phyloP scores from a whole-genome alignment of 495 filamentous ascomycete genomes.

The Aspergillus nidulans region DNA sequence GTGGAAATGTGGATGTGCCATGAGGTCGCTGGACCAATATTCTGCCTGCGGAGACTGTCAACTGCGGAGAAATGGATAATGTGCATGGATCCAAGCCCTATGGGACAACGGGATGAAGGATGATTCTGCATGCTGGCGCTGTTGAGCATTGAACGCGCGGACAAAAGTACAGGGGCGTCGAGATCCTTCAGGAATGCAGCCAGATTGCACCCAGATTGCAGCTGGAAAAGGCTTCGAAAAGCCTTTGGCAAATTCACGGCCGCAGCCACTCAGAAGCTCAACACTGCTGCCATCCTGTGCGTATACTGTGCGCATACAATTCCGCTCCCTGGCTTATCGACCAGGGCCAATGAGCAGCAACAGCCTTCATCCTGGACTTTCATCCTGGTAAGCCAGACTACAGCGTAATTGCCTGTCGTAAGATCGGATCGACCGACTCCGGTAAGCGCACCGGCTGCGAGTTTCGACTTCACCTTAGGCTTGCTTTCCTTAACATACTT shows the following conservation, averaged over 20 bases:
- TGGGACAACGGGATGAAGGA: constrained; percentile 7
- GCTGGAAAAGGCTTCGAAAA: background rate
- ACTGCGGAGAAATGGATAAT: constrained; percentile 20
- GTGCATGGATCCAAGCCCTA: constrained; percentile 19
- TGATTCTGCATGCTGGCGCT: background rate
- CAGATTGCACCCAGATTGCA: background rate
- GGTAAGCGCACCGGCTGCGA: background rate
- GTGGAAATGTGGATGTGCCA: constrained; percentile 29
- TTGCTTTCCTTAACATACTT: no score
- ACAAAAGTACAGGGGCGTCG: background rate
- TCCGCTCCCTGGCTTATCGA: background rate
- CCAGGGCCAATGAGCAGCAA: background rate
- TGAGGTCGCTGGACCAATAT: constrained; percentile 23
- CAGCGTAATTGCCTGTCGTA: background rate
- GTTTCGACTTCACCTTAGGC: background rate
- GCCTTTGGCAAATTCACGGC: background rate
- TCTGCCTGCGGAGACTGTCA: constrained; percentile 21
- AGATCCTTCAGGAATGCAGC: background rate
- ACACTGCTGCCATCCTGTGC: background rate
- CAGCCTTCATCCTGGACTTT: background rate
- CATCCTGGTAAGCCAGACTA: background rate
- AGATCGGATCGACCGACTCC: background rate
- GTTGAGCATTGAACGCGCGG: background rate
- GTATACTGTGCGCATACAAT: background rate
- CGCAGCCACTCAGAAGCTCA: background rate